Base-by-base conservation (phyloP, 2,329 filamentous ascomycete species). In the Colletotrichum nymphaeae region DNA sequence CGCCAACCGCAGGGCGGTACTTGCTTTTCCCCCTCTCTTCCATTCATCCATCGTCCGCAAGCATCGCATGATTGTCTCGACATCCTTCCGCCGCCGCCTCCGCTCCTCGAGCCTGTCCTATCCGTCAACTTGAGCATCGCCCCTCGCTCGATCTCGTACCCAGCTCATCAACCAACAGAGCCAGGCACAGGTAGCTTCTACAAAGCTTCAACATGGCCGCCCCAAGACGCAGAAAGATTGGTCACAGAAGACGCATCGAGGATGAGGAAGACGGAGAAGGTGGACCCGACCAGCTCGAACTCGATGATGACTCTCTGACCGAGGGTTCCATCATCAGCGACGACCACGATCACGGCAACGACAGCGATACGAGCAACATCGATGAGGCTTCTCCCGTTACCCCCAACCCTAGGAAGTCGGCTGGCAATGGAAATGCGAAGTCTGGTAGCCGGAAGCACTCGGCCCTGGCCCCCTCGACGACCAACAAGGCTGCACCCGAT, bases 181-280 rank as follows among this genome's bases (percentile, higher is more conserved):
- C 26, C 28, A 57, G 71, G 30, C 37, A 49, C 62, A 60, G 60
- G 56, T 42, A 71, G 66, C 67, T 70, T 37, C 46, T n/a, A 64
- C 4, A 56, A 56, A 71, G 67, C 71, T 73, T 66, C 72, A 82
- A 75, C 65, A 90, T 89, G 87, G 85, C 84, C 80, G 82, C 81
- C 73, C 81, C 88, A 79, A 88, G 90, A 80, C 89, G 91, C 82
- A 92, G 89, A 84, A 92, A 91, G 83, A 82, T 90, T 78, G 90
- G 91, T 80, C 90, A 90, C 77, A 90, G 92, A 79, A 91, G 92
- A 81, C 90, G 92, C 77, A 88, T 91, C 76, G 91, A 92, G 82
- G 92, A 94, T 78, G 92, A 94, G 80, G 92, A 88, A 77, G 92
- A 93, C 78, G 92, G 93, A 76, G 92, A 93, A 76, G 88, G 85